phyloP scores from a whole-genome alignment of 768 basidiomycete species.

The Pulveroboletus sp. region DNA sequence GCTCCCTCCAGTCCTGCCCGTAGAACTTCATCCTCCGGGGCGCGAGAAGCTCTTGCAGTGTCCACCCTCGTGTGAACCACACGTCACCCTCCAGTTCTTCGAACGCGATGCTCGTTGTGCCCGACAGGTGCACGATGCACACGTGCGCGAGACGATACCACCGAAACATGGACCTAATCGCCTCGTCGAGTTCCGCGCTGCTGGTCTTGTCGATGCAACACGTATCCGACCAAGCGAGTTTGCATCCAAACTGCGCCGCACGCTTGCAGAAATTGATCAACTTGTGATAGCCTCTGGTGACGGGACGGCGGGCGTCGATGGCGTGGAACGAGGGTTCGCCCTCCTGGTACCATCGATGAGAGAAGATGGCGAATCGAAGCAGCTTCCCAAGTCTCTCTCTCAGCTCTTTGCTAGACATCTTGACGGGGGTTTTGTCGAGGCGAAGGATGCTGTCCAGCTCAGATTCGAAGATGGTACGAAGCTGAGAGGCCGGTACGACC shows the following conservation, averaged over 20 bases:
- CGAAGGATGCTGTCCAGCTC: slow-evolving; percentile 5
- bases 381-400: background rate
- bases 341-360: slow-evolving; percentile 11
- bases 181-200: slow-evolving; percentile 30
- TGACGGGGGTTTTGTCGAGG: slow-evolving; percentile 1
- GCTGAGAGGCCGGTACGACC: slow-evolving; percentile 2
- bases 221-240: slow-evolving; percentile 25
- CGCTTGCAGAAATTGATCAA: slow-evolving; percentile 13
- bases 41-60: slow-evolving; percentile 22
- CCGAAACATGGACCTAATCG: slow-evolving; percentile 17
- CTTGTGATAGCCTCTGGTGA: slow-evolving; percentile 10
- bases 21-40: slow-evolving; percentile 21
- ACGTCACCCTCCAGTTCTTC: no score
- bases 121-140: slow-evolving; percentile 17
- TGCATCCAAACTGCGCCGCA: slow-evolving; percentile 14
- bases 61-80: slow-evolving; percentile 24
- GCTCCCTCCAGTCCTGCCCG: slow-evolving; percentile 8
- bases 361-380: slow-evolving; percentile 13
- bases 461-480: slow-evolving; percentile 4
- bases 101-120: background rate
- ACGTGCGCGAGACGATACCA: no score
- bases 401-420: background rate
- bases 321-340: slow-evolving; percentile 13
- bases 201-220: slow-evolving; percentile 8
- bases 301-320: slow-evolving; percentile 3